Percentiles rank a stretch among this genome's conserved stretches.
phyloP scores from a whole-genome alignment of 257 asterid genomes.

The Fraxinus excelsior region DNA sequence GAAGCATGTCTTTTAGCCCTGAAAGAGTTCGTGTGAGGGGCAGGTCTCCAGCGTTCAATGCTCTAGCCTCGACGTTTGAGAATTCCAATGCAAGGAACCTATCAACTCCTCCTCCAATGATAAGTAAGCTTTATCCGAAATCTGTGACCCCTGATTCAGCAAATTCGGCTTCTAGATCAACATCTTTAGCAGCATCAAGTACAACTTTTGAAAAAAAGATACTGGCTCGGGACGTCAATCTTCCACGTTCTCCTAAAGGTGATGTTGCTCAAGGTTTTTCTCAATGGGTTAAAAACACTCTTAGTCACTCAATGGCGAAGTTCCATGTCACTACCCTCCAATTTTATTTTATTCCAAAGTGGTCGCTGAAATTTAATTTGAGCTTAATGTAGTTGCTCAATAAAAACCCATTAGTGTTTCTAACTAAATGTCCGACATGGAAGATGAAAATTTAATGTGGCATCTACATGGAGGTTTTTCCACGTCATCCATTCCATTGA shows the following conservation, averaged over 20 bases:
- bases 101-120: slow-evolving; percentile 96
- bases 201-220: slow-evolving; percentile 61
- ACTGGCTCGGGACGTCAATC: slow-evolving; percentile 59
- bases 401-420: neutral
- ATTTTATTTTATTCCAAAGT: neutral
- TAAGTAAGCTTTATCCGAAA: slow-evolving; percentile 79
- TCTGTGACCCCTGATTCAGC: slow-evolving; percentile 82
- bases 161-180: slow-evolving; percentile 51
- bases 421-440: neutral
- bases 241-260: slow-evolving; percentile 79
- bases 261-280: slow-evolving; percentile 13
- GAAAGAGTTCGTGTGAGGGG: slow-evolving; percentile 99
- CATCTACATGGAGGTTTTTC: neutral
- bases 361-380: neutral
- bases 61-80: slow-evolving; percentile 93
- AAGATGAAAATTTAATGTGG: neutral
- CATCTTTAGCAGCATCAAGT: slow-evolving; percentile 71
- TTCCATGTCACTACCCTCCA: neutral
- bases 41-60: slow-evolving; percentile 96
- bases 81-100: slow-evolving; percentile 72
- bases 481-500: neutral
- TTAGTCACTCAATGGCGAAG: neutral
- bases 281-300: neutral
- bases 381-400: neutral
- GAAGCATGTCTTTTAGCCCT: slow-evolving; percentile 98